Conservation (phyloP, 129 eudicot genomes). For the Chrysanthemum seticuspe region DNA sequence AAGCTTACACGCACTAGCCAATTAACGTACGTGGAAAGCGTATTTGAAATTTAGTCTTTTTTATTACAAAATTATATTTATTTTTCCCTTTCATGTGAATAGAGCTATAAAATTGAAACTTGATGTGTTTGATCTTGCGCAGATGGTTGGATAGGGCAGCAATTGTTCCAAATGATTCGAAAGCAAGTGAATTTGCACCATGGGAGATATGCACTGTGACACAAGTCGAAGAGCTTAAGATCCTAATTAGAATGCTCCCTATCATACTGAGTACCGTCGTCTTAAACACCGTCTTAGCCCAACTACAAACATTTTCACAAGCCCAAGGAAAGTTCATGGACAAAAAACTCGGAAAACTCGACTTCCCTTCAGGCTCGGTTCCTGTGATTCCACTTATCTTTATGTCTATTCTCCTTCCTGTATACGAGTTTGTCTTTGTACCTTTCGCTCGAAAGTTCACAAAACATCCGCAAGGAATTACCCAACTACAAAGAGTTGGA, state of each 20-base stretch:
- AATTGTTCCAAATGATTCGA: slow-evolving; percentile 33
- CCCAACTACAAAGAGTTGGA: slow-evolving; percentile 74
- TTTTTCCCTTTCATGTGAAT: neutral
- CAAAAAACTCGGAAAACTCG: slow-evolving; percentile 36
- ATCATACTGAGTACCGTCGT: slow-evolving; percentile 71
- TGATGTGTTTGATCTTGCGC: neutral
- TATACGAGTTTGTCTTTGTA: slow-evolving; percentile 59
- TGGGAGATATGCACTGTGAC: slow-evolving; percentile 70
- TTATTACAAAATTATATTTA: neutral
- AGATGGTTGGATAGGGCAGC: slow-evolving; percentile 85
- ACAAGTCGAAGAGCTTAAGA: slow-evolving; percentile 76
- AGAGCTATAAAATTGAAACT: slow-evolving; percentile 1
- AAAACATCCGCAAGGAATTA: slow-evolving; percentile 66
- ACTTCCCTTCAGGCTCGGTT: slow-evolving; percentile 60
- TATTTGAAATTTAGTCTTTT: too few species aligned
- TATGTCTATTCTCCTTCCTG: slow-evolving; percentile 61
- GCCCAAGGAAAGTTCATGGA: slow-evolving; percentile 61
- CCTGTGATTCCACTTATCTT: slow-evolving; percentile 72
- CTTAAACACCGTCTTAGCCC: slow-evolving; percentile 80
- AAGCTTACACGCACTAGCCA: slow-evolving; percentile 52
- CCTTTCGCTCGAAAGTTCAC: slow-evolving; percentile 64
- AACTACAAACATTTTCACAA: slow-evolving; percentile 75
- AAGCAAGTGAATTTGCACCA: slow-evolving; percentile 28
- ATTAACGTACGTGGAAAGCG: slow-evolving; percentile 40
- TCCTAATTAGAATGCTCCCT: slow-evolving; percentile 73